Evolutionary conservation across 2,329 filamentous ascomycete species (phyloP).

Genomic region (Phoma herbarum): DNA sequence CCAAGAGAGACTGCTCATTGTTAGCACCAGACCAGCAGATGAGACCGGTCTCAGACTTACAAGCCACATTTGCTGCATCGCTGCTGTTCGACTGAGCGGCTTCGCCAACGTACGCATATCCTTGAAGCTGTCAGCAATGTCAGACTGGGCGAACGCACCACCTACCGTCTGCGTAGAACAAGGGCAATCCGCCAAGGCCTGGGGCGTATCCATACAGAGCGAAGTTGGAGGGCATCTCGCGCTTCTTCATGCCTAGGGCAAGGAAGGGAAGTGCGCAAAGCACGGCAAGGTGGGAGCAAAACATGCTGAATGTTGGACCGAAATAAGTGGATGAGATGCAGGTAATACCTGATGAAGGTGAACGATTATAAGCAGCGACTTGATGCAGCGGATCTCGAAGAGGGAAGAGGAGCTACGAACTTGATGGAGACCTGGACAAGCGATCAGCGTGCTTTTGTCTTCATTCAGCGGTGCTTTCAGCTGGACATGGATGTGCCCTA

Average conservation of each 20-base stretch:
- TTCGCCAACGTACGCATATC: slow-evolving; percentile 33
- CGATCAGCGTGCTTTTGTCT: slow-evolving; percentile 9
- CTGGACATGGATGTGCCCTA: slow-evolving; percentile 4
- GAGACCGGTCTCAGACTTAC: slow-evolving; percentile 12
- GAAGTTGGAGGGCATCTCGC: slow-evolving; percentile 20
- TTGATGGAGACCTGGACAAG: not conserved
- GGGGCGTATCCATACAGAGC: slow-evolving; percentile 30
- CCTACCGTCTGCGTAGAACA: slow-evolving; percentile 34
- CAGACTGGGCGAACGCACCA: not conserved
- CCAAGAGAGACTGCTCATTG: slow-evolving; percentile 20
- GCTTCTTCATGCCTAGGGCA: slow-evolving; percentile 25
- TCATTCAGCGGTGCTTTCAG: not conserved
- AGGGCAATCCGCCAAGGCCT: slow-evolving; percentile 27
- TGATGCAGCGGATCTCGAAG: not conserved
- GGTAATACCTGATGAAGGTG: not conserved
- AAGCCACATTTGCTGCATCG: slow-evolving; percentile 29
- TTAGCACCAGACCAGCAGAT: not conserved
- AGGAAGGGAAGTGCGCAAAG: slow-evolving; percentile 26
- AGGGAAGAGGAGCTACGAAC: not conserved
- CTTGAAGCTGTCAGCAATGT: slow-evolving; percentile 19
- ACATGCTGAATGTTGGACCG: slow-evolving; percentile 5
- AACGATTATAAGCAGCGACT: not conserved
- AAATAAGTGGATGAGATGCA: not conserved
- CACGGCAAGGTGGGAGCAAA: slow-evolving; percentile 16
- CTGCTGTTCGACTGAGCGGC: slow-evolving; percentile 24